Base-by-base conservation (phyloP, 805 yeast genomes). In the Cyberlindnera saturnus region DNA sequence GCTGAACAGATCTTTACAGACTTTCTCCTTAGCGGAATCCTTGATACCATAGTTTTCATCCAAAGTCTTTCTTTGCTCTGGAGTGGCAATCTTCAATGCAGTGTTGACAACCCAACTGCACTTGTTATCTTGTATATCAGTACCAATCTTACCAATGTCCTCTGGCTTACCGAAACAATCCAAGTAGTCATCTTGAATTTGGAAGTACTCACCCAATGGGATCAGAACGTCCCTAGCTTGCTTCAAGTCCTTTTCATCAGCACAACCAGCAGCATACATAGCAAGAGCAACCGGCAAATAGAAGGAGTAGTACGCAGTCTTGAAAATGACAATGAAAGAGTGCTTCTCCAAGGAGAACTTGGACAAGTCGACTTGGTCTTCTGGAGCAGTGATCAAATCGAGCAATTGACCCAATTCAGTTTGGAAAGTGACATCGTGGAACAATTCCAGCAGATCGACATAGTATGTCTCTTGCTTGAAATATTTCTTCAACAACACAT, bases 121-220 rank as follows among this genome's bases (percentile, higher is more conserved):
- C 69, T 93, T 93, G 79, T 93, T 93, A 69, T 93, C 99, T 70
- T 86, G 86, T 61, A 93, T 93, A 65, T 93, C 99, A 47, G 99
- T 93, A 55, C 99, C 99, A 55, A 93, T 88, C 74, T 93, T 93
- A 50, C 99, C 99, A 61, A 90, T 93, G 60, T 91, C 88, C 62
- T 86, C 95, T 35, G 99, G 96, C 57, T 91, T 88, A 52, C 99
- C 99, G 61, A 87, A 93, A 66, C 96, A 87, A 67, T 93, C 99
- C 53, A 93, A 77, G 71, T 75, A 93, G 66, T 93, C 99, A 63
- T 93, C 99, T 71, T 93, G 99, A 55, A 93, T 87, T 73, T 93
- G 99, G 82, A 93, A 93, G 66, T 93, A 93, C 66, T 93, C 97
- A 46, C 99, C 99, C 54, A 93, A 77, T 44, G 97, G 97, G 51